phyloP scores from a whole-genome alignment of 2,329 filamentous ascomycete species.

The Stachybotrys echinatus region DNA sequence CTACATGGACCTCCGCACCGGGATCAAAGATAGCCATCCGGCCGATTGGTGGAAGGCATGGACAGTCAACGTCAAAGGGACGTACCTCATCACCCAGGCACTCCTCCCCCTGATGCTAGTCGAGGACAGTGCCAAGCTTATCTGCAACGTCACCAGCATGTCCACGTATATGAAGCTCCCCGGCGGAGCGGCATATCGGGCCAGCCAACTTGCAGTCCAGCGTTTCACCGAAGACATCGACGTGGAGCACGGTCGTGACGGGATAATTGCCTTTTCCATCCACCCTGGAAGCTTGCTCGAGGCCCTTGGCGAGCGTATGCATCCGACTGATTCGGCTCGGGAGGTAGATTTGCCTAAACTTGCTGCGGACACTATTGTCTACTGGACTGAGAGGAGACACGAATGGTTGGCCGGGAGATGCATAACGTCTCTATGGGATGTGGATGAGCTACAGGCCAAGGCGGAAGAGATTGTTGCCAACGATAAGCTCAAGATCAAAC shows the following conservation, averaged over 20 bases:
- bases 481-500: slow-evolving; percentile 1
- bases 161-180: slow-evolving; percentile 29
- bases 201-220: slow-evolving; percentile 41
- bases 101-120: slow-evolving; percentile 41
- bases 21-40: slow-evolving; percentile 30
- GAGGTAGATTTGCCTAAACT: slow-evolving; percentile 30
- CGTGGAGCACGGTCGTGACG: slow-evolving; percentile 36
- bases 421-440: slow-evolving; percentile 39
- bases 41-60: slow-evolving; percentile 37
- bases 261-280: slow-evolving; percentile 31
- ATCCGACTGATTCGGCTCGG: not conserved
- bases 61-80: slow-evolving; percentile 36
- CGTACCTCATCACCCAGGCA: slow-evolving; percentile 35
- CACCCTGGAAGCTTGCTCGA: slow-evolving; percentile 33
- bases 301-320: slow-evolving; percentile 17
- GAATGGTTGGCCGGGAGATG: slow-evolving; percentile 41
- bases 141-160: slow-evolving; percentile 41
- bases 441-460: slow-evolving; percentile 34
- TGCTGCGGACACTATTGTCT: slow-evolving; percentile 36
- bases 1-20: slow-evolving; percentile 28
- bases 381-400: slow-evolving; percentile 31
- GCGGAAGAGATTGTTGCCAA: slow-evolving; percentile 34
- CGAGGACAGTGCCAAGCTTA: slow-evolving; percentile 27
- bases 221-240: slow-evolving; percentile 43
- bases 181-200: slow-evolving; percentile 37